Conservation (phyloP, 805 yeast genomes). For the Metschnikowia aberdeeniae region DNA sequence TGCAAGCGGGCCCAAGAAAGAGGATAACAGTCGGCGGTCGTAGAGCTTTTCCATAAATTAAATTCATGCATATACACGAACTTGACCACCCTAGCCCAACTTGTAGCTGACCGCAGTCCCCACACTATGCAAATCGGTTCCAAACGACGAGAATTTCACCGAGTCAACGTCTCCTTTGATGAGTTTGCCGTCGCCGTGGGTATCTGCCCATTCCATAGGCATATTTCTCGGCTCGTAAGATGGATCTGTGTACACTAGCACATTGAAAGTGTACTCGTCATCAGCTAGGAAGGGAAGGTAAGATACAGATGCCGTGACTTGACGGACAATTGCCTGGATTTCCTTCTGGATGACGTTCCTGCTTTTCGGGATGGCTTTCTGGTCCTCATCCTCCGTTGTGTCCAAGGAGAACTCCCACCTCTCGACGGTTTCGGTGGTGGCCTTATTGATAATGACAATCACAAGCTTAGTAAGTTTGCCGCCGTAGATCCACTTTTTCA, state of each 20-base stretch:
- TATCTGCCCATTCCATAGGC: conserved; percentile 83
- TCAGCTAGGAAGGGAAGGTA: conserved; percentile 70
- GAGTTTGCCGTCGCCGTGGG: conserved; percentile 52
- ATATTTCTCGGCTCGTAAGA: conserved; percentile 45
- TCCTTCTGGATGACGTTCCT: conserved; percentile 59
- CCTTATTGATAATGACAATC: conserved; percentile 67
- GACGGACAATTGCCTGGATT: conserved; percentile 82
- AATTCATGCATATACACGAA: conserved; percentile 1
- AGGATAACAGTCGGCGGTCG: not conserved
- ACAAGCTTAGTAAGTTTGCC: conserved; percentile 66
- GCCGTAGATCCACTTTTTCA: conserved; percentile 62
- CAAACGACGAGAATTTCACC: conserved; percentile 66
- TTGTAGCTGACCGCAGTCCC: conserved; percentile 69
- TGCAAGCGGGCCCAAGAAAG: not conserved
- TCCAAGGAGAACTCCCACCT: conserved; percentile 81
- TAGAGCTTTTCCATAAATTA: not conserved
- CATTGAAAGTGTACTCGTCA: conserved; percentile 69
- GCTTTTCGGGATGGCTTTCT: conserved; percentile 19
- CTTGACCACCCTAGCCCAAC: conserved; percentile 15
- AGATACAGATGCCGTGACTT: conserved; percentile 82
- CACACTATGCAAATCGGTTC: conserved; percentile 64
- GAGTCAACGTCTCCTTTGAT: conserved; percentile 54
- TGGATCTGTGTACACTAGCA: conserved; percentile 76
- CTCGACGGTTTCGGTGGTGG: conserved; percentile 66
- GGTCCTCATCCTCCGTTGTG: conserved; percentile 18